Conservation (phyloP, 768 basidiomycete genomes). For the Russula vinacea region DNA sequence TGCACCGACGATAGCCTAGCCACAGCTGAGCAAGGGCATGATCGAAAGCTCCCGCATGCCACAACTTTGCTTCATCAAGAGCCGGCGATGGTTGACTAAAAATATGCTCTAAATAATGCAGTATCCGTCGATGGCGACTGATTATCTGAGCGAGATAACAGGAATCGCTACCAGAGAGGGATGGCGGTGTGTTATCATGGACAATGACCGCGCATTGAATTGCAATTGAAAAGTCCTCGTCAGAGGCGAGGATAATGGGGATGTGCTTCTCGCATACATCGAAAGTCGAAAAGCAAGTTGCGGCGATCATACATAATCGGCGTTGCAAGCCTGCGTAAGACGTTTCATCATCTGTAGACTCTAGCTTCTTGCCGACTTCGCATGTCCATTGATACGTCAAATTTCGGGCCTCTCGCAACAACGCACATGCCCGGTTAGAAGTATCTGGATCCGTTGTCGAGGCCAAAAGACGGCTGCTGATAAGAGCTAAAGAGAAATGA, state of each 20-base stretch:
- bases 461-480: slow-evolving; percentile 13
- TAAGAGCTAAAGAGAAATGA: slow-evolving; percentile 4
- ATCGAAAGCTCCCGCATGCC: too few relatives aligned
- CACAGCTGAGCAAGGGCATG: too few relatives aligned
- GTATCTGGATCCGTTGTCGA: slow-evolving; percentile 9
- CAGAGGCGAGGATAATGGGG: not conserved
- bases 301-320: slow-evolving; percentile 15
- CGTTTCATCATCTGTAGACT: slow-evolving; percentile 1
- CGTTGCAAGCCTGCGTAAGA: not conserved
- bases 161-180: not conserved
- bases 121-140: too few relatives aligned
- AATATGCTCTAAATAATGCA: too few relatives aligned
- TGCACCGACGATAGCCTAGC: not conserved
- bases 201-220: not conserved
- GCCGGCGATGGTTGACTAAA: not conserved
- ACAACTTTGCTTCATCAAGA: not conserved
- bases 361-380: slow-evolving; percentile 6
- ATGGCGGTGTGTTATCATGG: slow-evolving; percentile 7
- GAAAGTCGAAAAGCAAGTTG: slow-evolving; percentile 20
- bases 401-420: slow-evolving; percentile 19
- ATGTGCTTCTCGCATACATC: slow-evolving; percentile 14
- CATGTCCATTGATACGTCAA: slow-evolving; percentile 12
- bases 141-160: not conserved
- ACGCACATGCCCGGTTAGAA: not conserved
- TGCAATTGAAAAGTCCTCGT: slow-evolving; percentile 16